Evolutionary conservation across 495 filamentous ascomycete genomes (phyloP), one percentile per base, ranked within the genome.

Genomic region (Penicillium cinerascens): DNA sequence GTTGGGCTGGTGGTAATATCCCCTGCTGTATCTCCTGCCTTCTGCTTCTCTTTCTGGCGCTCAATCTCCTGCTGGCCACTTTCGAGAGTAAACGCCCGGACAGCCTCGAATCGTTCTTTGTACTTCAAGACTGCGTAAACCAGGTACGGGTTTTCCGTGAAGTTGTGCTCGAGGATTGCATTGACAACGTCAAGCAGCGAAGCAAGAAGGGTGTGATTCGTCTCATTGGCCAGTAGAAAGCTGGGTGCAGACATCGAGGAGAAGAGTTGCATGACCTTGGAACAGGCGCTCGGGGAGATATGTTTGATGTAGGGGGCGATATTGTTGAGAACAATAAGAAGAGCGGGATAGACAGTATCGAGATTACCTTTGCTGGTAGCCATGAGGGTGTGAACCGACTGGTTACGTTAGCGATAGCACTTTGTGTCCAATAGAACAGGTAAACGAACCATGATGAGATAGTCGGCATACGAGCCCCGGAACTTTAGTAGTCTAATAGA

Each of bases 141-240:
- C 38, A 99, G 86, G 51, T 87, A 84, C 16, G 86, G 77, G 57
- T 99, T 99, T 64, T 85, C 89, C 91, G 52, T 78, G 59, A 91
- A 96, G 64, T 96, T 87, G 67, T 97, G 88, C 72, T 99, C 93
- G 33, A 97, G 76, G 25, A 97, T 87, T 2, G 91, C 82, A 63
- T 96, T 97, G 64, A 99, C 86, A 2, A 90, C 88, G 64, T 96
- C 91, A 11, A 99, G 77, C 27, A 99, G 70, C 0, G 92, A 91
- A 17, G 82, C 79, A 22, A 99, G 75, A 23, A 97, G 80, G 27
- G 73, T 69, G 52, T 99, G 89, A 52, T 99, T 99, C 13, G 81
- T 89, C 52, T 99, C 95, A 61, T 97, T 99, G 5, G 91, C 89
- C 18, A 99, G 73, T n/a, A 99, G 73, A 68, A 97, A 99, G 22